A percentile compares a stretch with the other conserved stretches of the same genome.
These are phyloP conservation scores for Takashimella tepidaria DNA, from an alignment of 1,284 basidiomycete species.

Conservation along the genomic window DNA sequence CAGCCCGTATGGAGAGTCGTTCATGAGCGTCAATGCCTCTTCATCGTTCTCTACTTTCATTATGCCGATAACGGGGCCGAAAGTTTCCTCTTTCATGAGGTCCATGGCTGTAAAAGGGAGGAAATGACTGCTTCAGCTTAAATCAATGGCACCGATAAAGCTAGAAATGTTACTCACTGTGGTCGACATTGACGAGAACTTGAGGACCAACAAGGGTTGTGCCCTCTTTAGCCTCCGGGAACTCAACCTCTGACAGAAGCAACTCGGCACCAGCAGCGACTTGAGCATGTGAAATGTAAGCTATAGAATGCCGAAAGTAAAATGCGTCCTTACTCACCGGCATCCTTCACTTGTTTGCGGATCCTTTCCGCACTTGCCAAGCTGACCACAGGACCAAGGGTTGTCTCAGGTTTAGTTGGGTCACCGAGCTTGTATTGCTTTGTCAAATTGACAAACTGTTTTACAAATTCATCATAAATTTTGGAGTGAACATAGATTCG, in stretches of 20 bases:
- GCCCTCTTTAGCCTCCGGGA: constrained; percentile 63
- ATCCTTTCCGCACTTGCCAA: constrained; percentile 76
- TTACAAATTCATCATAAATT: constrained; percentile 74
- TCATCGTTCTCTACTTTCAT: constrained; percentile 66
- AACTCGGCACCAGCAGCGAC: constrained; percentile 71
- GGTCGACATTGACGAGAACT: constrained; percentile 79
- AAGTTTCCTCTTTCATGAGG: constrained; percentile 78
- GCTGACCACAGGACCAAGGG: constrained; percentile 86
- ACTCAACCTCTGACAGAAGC: constrained; percentile 66
- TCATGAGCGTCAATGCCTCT: constrained; percentile 84
- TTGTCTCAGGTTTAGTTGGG: constrained; percentile 66
- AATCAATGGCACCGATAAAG: background rate
- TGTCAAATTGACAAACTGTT: constrained; percentile 65
- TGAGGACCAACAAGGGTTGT: constrained; percentile 84
- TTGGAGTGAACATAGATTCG: constrained; percentile 88
- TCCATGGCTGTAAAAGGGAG: constrained; percentile 83
- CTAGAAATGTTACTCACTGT: constrained; percentile 60
- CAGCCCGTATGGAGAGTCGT: constrained; percentile 91
- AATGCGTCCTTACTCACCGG: too few species aligned
- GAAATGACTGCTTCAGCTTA: constrained; percentile 9
- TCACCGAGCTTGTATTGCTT: constrained; percentile 83
- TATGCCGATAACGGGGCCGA: constrained; percentile 86
- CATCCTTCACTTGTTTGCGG: constrained; percentile 76
- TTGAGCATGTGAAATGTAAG: constrained; percentile 39
- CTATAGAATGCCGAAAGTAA: too few species aligned